Base-by-base conservation (phyloP, 2,329 filamentous ascomycete genomes). In the Monosporascus sp. region DNA sequence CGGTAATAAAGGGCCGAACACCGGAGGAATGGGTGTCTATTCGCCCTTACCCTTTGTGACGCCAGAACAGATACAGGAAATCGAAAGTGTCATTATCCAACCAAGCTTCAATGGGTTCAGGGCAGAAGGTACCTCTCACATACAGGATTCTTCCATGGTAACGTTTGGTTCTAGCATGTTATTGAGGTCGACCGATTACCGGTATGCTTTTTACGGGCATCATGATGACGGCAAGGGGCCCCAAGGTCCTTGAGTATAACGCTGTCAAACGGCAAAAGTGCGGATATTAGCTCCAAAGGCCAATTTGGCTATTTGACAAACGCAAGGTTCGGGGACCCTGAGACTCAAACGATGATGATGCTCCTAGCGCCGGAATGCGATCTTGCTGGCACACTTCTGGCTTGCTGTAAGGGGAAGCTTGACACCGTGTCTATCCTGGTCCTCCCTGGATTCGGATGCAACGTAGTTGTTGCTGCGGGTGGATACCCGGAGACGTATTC, bases 1-100 rank as follows among this genome's bases (percentile, higher is more conserved):
- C 64, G 90, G 89, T 51, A 92, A 97, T 67, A 80, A 83, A 48
- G 94, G 94, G 1, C 89, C 91, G 37, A 97, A 97, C 74, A 97
- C 94, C 2, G 94, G 93, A 55, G 94, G 94, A 41, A 97, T 97
- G 94, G 94, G 94, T 49, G 96, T 91, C 68, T 97, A 97, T 71
- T 91, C 92, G 17, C 89, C 89, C n/a, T 95, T 92, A 1, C 88
- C 83, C 58, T 86, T 92, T 63, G 85, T 87, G 35, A 88, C 87
- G 0, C 81, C 84, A 50, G 83, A 87, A 55, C 77, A 96, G n/a
- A 80, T 94, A 18, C 85, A 85, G 18, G 79, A 85, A 55, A 84
- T 99, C 56, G 87, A 97, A 67, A 78, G 79, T 52, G 88, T 88
- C 37, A 87, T 97, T 51, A 80, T 97, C n/a, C 84, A 91, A 68